Base-by-base conservation (phyloP, 2,329 filamentous ascomycete species). In the Mycosphaerella sp. region DNA sequence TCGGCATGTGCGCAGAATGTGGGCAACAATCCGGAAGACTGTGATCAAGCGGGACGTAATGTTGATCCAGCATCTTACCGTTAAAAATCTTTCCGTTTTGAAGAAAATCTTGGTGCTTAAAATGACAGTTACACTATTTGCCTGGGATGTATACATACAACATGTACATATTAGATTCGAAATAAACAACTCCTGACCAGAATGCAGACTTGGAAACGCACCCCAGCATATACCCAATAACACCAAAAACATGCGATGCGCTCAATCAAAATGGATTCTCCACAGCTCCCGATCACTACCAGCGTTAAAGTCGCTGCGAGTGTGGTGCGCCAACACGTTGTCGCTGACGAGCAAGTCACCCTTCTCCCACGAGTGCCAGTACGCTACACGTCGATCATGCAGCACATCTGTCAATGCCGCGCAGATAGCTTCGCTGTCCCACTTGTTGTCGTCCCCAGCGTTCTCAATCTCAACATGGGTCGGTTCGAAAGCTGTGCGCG, bases 1-100 rank as follows among this genome's bases (percentile, higher is more conserved):
- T 44, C 44, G 7, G 57, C 44, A 6, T 63, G 60, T 46, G 58
- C 54, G n/a, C 60, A 62, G 46, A 52, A 50, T 36, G 55, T 63
- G 17, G 59, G 58, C 2, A 57, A 58, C 36, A 59, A 58, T 47
- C 52, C 55, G 16, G 48, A 63, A 43, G 42, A 57, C 17, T 63
- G 60, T 28, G 56, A 62, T 44, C 16, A 44, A n/a, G 60, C 60
- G 14, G 47, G 47, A 9, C 41, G 27, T 25, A 52, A 50, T 9
- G 49, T 57, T 16, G 59, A 62, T 53, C 58, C 55, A 8, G 44
- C 49, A 14, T 40, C 21, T 25, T 25, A 25, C 21, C 21, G 4
- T 6, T 25, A 25, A 6, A 25, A n/a, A n/a, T n/a, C n/a, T n/a
- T n/a, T n/a, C n/a, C n/a, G n/a, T n/a, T n/a, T n/a, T n/a, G n/a